Base-by-base conservation (phyloP, 768 basidiomycete species). In the Pleurotus cornucopiae region DNA sequence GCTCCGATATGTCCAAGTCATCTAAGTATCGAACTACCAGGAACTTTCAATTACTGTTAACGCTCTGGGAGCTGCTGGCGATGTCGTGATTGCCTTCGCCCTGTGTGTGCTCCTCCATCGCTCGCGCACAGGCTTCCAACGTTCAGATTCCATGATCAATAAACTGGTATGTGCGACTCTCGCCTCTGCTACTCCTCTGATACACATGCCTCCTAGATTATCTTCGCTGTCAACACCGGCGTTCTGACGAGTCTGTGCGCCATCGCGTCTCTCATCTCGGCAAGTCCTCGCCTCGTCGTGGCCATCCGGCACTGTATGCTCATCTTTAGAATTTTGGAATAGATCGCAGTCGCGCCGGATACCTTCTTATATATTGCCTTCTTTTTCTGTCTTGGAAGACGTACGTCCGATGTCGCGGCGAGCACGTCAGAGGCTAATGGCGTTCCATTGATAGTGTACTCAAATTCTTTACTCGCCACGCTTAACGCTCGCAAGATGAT, bases 171-270 rank as follows among this genome's bases (percentile, higher is more conserved):
- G 74, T 62, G 49, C 44, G 30, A 7, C 30, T 34, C 9, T 7
- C 11, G 9, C 30, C 30, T 9, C 11, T 34, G 9, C 30, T 34
- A 11, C 30, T 11, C 30, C 7, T 21, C 37, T 37, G 20, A 38
- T 30, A 18, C 11, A 49, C 4, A 4, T 11, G 16, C 46, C 2
- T 46, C 2, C 12, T 51, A 80, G 78, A 83, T 82, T 41, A 18
- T 83, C n/a, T 84, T 81, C 63, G 75, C 76, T 40, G 72, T 84
- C 54, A 82, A 81, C 57, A 81, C 77, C 14, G 77, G 77, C 58
- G 64, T 77, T 37, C 39, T 66, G 46, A 66, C 64, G 5, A 63
- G 76, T 57, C 34, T 73, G 7, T 81, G 76, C 53, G 82, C 82
- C 4, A 61, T 82, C 23, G 70, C 72, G 3, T 77, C 82, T 1